Evolutionary conservation across 2,329 filamentous ascomycete species (phyloP).

Genomic region (Aspergillus viridinutans): DNA sequence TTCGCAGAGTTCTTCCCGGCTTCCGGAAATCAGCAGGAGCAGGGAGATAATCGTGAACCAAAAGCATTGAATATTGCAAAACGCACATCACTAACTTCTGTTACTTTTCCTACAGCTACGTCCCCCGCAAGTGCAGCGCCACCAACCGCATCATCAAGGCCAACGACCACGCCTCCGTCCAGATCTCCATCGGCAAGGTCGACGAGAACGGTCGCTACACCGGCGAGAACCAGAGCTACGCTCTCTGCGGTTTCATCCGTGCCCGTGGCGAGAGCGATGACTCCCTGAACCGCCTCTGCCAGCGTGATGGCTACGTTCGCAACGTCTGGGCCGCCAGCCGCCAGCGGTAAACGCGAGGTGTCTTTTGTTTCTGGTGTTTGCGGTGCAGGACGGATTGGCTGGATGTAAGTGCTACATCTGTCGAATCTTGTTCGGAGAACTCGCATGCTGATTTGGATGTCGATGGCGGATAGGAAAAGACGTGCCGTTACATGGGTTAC

Average conservation of each 20-base stretch:
- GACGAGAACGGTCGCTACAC: conserved; percentile 98
- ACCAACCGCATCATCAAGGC: conserved; percentile 99
- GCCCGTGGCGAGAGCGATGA: conserved; percentile 98
- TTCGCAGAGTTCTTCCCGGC: not conserved
- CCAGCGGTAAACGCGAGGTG: conserved; percentile 45
- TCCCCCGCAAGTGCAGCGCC: conserved; percentile 97
- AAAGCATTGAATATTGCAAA: conserved; percentile 5
- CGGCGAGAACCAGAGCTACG: conserved; percentile 96
- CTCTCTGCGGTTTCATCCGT: conserved; percentile 94
- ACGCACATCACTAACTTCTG: conserved; percentile 10
- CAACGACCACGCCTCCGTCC: conserved; percentile 98
- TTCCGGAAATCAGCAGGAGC: not conserved
- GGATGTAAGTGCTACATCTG: conserved; percentile 19
- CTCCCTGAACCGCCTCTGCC: conserved; percentile 88
- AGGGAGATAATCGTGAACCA: conserved; percentile 5
- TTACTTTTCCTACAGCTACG: conserved; percentile 61
- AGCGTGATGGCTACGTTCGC: conserved; percentile 96
- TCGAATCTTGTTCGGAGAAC: not conserved
- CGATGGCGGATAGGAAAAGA: conserved; percentile 13
- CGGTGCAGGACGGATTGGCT: conserved; percentile 22
- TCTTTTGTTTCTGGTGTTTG: conserved; percentile 3
- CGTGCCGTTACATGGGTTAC: not conserved
- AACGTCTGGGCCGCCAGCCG: conserved; percentile 79
- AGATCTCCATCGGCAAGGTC: conserved; percentile 96
- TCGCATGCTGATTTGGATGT: conserved; percentile 1